Conservation (phyloP, 805 yeast genomes). For the Saturnispora gosingensis region DNA sequence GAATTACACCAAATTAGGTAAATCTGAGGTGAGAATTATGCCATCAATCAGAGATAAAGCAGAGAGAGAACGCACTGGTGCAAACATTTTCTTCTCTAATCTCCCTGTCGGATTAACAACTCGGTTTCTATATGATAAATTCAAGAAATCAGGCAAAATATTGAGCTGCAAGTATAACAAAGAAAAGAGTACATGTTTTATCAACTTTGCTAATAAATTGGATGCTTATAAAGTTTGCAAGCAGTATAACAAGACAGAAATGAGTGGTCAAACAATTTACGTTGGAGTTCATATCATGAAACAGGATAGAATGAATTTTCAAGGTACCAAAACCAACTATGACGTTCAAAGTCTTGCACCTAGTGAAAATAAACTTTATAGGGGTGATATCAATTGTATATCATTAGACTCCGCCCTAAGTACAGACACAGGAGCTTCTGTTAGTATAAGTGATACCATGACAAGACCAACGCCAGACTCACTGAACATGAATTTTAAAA, state of each 20-base stretch:
- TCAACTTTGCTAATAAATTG: constrained; percentile 31
- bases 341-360: background rate
- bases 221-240: constrained; percentile 31
- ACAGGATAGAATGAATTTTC: constrained; percentile 20
- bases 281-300: constrained; percentile 25
- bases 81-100: constrained; percentile 42
- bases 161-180: constrained; percentile 25
- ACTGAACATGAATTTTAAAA: constrained; percentile 3
- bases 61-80: constrained; percentile 35
- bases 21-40: constrained; percentile 45
- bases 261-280: constrained; percentile 18
- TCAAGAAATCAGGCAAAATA: constrained; percentile 21
- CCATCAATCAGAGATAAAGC: constrained; percentile 39
- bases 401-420: background rate
- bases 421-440: background rate
- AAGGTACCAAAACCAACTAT: background rate
- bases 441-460: background rate
- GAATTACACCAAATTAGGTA: constrained; percentile 36
- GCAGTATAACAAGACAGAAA: constrained; percentile 16
- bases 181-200: constrained; percentile 27
- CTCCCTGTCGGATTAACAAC: constrained; percentile 30
- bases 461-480: background rate
- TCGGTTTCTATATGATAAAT: constrained; percentile 22
- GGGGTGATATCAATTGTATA: background rate
- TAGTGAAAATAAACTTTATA: background rate